phyloP scores from a whole-genome alignment of 371 early-diverging fungal species.

The Neoconidiobolus thromboides region DNA sequence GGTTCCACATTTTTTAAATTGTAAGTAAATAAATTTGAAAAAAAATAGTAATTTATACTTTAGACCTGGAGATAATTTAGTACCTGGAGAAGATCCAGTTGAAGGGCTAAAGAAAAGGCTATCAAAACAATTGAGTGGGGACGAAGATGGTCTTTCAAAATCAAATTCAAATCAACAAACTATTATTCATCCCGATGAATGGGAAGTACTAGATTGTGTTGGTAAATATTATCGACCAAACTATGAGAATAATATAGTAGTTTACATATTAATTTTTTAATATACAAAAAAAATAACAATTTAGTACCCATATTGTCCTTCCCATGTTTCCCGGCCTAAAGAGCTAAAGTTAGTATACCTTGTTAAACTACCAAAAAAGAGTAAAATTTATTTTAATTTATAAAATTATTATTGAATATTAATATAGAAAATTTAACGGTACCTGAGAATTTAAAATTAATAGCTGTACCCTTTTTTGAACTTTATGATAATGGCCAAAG shows the following conservation, averaged over 20 bases:
- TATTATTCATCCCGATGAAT: conserved; percentile 21
- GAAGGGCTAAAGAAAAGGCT: conserved; percentile 43
- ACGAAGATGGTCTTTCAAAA: conserved; percentile 7
- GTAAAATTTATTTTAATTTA: conserved; percentile 16
- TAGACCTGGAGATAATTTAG: conserved; percentile 54
- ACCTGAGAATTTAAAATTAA: conserved; percentile 55
- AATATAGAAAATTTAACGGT: conserved; percentile 43
- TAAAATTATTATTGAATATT: background rate
- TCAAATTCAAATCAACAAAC: background rate
- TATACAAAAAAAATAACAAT: too few species aligned
- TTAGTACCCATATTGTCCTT: conserved; percentile 62
- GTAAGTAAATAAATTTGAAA: conserved; percentile 15
- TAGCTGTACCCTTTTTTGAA: conserved; percentile 69
- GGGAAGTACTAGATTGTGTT: conserved; percentile 53
- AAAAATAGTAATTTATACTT: background rate
- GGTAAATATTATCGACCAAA: conserved; percentile 60
- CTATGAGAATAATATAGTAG: conserved; percentile 56
- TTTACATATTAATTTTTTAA: background rate
- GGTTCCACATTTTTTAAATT: conserved; percentile 55
- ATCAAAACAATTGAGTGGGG: conserved; percentile 23
- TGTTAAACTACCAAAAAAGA: conserved; percentile 52
- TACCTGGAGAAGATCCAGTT: conserved; percentile 48
- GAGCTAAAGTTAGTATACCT: conserved; percentile 53
- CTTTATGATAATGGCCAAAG: conserved; percentile 51
- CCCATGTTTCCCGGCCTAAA: conserved; percentile 60